Evolutionary conservation across 129 eudicot genomes (phyloP).

Genomic region (Arctium lappa): DNA sequence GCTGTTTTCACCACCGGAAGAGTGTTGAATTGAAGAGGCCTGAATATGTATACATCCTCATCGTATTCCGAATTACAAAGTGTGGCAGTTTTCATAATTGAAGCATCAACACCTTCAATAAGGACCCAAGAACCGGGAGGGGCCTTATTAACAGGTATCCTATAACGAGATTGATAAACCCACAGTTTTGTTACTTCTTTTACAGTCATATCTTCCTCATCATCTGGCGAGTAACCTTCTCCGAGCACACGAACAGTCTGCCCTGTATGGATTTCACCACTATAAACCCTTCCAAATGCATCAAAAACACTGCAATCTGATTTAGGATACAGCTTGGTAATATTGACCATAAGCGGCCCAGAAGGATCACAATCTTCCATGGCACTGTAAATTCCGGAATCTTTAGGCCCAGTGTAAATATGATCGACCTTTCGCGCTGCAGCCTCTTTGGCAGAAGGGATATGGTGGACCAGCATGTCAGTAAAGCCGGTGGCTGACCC

Average conservation of each 20-base stretch:
- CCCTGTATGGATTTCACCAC: constrained; percentile 81
- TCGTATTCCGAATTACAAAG: constrained; percentile 68
- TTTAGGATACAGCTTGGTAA: constrained; percentile 89
- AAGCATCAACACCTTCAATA: constrained; percentile 99
- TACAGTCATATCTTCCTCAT: constrained; percentile 98
- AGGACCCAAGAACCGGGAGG: constrained; percentile 99
- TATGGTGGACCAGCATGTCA: constrained; percentile 90
- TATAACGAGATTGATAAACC: constrained; percentile 97
- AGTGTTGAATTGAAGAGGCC: constrained; percentile 94
- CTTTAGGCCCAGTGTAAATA: constrained; percentile 79
- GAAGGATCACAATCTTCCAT: constrained; percentile 82
- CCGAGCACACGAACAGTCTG: constrained; percentile 95
- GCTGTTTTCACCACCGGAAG: constrained; percentile 99
- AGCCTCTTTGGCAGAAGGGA: constrained; percentile 89
- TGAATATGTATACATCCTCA: constrained; percentile 86
- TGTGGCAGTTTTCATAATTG: constrained; percentile 99
- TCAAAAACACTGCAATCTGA: constrained; percentile 96
- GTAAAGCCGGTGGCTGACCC: constrained; percentile 99
- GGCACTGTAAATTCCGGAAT: constrained; percentile 56
- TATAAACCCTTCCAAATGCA: constrained; percentile 99
- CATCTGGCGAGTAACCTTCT: constrained; percentile 99
- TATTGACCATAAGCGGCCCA: constrained; percentile 93
- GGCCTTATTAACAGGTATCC: constrained; percentile 87
- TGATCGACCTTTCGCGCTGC: constrained; percentile 80
- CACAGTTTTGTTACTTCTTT: constrained; percentile 93